Evolutionary conservation across 2,329 filamentous ascomycete genomes (phyloP).

Genomic region (Trichoderma koningii): DNA sequence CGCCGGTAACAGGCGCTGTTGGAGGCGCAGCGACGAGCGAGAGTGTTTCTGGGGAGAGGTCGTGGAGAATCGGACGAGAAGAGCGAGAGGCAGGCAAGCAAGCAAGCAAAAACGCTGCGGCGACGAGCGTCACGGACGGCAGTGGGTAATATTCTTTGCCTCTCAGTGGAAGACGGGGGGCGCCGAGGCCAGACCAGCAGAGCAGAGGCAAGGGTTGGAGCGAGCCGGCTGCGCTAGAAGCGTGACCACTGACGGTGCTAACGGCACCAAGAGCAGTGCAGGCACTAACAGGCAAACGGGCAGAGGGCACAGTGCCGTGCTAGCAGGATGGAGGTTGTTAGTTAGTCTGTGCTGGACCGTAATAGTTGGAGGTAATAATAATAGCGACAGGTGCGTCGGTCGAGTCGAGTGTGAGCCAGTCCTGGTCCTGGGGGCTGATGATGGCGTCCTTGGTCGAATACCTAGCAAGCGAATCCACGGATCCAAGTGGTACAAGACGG

Average conservation of each 20-base stretch:
- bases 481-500: not conserved
- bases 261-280: constrained; percentile 7
- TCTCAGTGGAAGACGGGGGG: constrained; percentile 25
- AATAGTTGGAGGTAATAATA: too few species aligned
- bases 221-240: constrained; percentile 23
- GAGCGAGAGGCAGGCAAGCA: constrained; percentile 4
- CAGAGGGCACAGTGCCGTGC: constrained; percentile 16
- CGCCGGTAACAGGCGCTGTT: constrained; percentile 10
- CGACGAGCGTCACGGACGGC: constrained; percentile 25
- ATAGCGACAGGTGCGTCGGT: too few species aligned
- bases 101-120: constrained; percentile 8
- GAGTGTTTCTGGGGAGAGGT: not conserved
- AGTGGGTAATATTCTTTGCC: constrained; percentile 28
- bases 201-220: constrained; percentile 8
- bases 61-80: not conserved
- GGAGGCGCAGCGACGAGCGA: constrained; percentile 12
- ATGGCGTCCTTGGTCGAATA: too few species aligned
- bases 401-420: too few species aligned
- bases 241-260: constrained; percentile 26
- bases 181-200: constrained; percentile 12
- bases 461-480: not conserved
- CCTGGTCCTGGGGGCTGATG: too few species aligned
- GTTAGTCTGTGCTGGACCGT: too few species aligned
- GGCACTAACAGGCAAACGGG: constrained; percentile 7
- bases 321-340: not conserved